These are phyloP conservation scores for Antitrichia curtipendula DNA, from an alignment of 225 moss, liverwort and hornwort species.

Conservation along the genomic window DNA sequence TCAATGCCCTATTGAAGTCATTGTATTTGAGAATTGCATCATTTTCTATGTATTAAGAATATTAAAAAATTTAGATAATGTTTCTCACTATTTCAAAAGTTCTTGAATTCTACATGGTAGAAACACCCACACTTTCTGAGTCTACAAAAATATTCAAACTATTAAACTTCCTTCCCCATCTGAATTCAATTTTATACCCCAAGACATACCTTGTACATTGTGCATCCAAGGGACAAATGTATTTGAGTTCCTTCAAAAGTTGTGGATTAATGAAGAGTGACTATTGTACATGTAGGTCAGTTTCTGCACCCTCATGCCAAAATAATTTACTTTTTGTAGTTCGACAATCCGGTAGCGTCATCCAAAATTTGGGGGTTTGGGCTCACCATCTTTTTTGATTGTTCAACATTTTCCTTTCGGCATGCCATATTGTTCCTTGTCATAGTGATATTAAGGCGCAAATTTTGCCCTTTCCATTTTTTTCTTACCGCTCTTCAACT, in stretches of 20 bases:
- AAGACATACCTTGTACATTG: not conserved
- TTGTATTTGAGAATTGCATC: not conserved
- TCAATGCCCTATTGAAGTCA: not conserved
- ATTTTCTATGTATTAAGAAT: not conserved
- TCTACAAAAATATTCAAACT: not conserved
- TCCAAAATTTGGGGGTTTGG: too few relatives aligned
- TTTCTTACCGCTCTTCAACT: too few relatives aligned
- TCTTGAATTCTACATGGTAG: rapidly evolving
- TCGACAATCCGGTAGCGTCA: too few relatives aligned
- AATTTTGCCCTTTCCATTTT: too few relatives aligned
- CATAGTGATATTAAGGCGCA: too few relatives aligned
- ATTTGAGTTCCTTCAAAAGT: not conserved
- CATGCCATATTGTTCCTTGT: too few relatives aligned
- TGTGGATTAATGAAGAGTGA: not conserved
- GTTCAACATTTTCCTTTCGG: too few relatives aligned
- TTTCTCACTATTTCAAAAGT: not conserved
- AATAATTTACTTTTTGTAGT: too few relatives aligned
- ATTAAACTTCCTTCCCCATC: not conserved
- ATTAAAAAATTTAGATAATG: not conserved
- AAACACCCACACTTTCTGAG: not conserved
- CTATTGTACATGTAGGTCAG: too few relatives aligned
- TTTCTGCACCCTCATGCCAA: too few relatives aligned
- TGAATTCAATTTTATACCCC: not conserved
- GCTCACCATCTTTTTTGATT: too few relatives aligned
- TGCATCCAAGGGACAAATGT: too few relatives aligned